phyloP scores from a whole-genome alignment of 495 filamentous ascomycete species.

The Neurospora sp. region DNA sequence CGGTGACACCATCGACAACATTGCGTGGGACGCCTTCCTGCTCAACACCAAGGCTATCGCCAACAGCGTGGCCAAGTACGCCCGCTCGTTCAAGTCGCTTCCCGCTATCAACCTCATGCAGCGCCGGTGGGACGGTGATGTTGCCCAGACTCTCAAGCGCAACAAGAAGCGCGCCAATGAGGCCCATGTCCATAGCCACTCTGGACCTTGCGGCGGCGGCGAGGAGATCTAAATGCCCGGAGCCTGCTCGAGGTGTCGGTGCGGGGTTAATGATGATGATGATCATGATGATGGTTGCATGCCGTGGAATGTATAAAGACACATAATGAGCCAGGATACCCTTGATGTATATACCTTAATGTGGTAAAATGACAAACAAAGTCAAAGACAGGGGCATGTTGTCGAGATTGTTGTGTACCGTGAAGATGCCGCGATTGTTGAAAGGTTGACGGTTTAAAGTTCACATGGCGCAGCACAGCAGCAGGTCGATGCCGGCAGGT shows the following conservation, averaged over 20 bases:
- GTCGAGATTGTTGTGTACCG: not conserved
- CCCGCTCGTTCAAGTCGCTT: conserved; percentile 32
- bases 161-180: not conserved
- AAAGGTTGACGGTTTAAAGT: not conserved
- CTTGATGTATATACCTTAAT: not conserved
- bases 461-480: not conserved
- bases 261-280: not conserved
- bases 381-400: not conserved
- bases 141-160: conserved; percentile 6
- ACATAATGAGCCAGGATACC: not conserved
- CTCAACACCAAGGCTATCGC: conserved; percentile 53
- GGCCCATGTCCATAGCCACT: conserved; percentile 1
- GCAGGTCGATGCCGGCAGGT: not conserved
- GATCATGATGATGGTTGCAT: not conserved
- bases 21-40: conserved; percentile 49
- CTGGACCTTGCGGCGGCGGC: conserved; percentile 12
- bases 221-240: not conserved
- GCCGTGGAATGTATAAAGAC: not conserved
- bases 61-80: conserved; percentile 54
- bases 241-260: not conserved
- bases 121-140: conserved; percentile 10
- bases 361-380: not conserved
- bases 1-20: conserved; percentile 49
- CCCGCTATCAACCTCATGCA: conserved; percentile 7
- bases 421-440: not conserved